phyloP scores from a whole-genome alignment of 2,329 filamentous ascomycete genomes.

The Ophiobolus disseminans region DNA sequence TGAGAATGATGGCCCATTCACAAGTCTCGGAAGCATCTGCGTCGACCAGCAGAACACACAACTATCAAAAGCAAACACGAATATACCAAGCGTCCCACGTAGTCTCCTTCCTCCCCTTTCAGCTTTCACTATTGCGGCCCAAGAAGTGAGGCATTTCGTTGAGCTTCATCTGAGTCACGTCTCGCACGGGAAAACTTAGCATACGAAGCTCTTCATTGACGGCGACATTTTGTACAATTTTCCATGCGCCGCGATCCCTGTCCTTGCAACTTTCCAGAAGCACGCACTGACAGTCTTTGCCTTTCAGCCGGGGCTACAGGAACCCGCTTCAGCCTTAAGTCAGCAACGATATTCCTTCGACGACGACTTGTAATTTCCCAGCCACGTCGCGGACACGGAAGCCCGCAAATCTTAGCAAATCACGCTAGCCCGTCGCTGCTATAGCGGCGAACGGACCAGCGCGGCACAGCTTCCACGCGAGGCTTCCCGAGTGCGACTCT shows the following conservation, averaged over 20 bases:
- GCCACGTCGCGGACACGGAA: constrained; percentile 17
- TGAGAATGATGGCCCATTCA: too few relatives aligned
- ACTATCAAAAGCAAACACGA: neutral
- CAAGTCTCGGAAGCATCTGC: too few relatives aligned
- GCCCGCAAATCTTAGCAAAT: constrained; percentile 13
- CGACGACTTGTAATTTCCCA: constrained; percentile 20
- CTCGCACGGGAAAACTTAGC: neutral
- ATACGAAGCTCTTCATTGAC: constrained; percentile 13
- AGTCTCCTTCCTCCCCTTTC: neutral
- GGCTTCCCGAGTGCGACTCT: constrained; percentile 10
- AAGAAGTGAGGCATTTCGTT: neutral
- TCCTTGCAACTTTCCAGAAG: constrained; percentile 26
- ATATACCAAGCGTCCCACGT: neutral
- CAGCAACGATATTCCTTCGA: constrained; percentile 15
- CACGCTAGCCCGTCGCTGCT: constrained; percentile 7
- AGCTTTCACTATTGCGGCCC: neutral
- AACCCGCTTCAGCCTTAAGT: constrained; percentile 25
- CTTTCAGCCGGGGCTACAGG: constrained; percentile 21
- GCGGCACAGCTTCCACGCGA: constrained; percentile 36
- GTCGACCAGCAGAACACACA: neutral
- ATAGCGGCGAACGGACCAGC: constrained; percentile 12
- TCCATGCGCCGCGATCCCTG: constrained; percentile 21
- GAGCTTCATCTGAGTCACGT: constrained; percentile 1
- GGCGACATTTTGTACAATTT: constrained; percentile 18
- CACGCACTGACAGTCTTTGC: constrained; percentile 30